Evolutionary conservation across 371 early-diverging fungal species (phyloP).

Genomic region (Funneliformis caledonium): DNA sequence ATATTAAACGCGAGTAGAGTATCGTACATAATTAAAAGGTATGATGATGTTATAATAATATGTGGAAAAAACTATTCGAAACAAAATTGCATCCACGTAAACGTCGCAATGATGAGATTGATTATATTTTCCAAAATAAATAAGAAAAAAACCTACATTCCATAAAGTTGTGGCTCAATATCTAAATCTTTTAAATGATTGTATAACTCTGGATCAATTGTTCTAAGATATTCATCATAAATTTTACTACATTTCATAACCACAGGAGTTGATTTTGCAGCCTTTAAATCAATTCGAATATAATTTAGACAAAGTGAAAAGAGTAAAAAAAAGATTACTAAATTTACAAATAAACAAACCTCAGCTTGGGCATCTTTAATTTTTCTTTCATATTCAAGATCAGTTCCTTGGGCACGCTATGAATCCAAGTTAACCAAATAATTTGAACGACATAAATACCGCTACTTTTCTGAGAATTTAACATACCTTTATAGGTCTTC

Average conservation of each 20-base stretch:
- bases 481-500: conserved; percentile 33
- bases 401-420: conserved; percentile 30
- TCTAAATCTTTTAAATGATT: conserved; percentile 70
- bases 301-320: neutral
- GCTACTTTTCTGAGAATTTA: neutral
- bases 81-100: neutral
- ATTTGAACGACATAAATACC: neutral
- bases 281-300: conserved; percentile 6
- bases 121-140: neutral
- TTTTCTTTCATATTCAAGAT: conserved; percentile 17
- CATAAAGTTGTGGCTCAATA: conserved; percentile 94
- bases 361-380: conserved; percentile 32
- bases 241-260: conserved; percentile 74
- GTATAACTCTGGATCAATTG: conserved; percentile 72
- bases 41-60: neutral
- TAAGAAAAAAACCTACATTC: conserved; percentile 64
- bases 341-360: neutral
- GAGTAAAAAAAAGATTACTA: neutral
- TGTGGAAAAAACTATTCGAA: neutral
- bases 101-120: neutral
- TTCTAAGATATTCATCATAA: conserved; percentile 71
- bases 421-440: neutral
- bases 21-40: neutral
- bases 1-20: neutral
- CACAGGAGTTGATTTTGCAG: conserved; percentile 65